Base-by-base conservation (phyloP, 176 grass and related monocot species). In the Rhynchospora pubera region DNA sequence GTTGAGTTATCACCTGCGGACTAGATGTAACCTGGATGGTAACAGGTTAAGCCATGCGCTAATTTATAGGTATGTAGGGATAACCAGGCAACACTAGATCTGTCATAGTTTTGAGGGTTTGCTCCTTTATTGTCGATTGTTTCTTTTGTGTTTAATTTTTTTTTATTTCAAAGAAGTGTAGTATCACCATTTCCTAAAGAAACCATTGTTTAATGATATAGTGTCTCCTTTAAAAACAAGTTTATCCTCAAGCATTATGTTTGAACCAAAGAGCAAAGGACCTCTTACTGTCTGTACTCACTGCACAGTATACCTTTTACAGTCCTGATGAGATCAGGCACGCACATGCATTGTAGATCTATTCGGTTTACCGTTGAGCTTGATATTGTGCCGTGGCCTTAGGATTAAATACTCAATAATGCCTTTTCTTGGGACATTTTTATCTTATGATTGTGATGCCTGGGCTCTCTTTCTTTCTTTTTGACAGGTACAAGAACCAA, bases 401-500 rank as follows among this genome's bases (percentile, higher is more conserved):
- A 42, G 14, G 13, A 43, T 69, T 26, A 57, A 63, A 12, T 28
- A 64, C 62, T 64, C 4, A 6, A 48, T 23, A 22, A 48, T 46
- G 46, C 42, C 43, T 21, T 48, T 42, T 47, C 10, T 47, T 23
- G 67, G 67, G 43, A 18, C n/a, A 51, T 73, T 19, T 72, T 48
- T 48, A 7, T 69, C 5, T 51, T 79, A 61, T 34, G 19, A 10
- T 42, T 44, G 77, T 42, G 32, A 44, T 43, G 10, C 22, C 59
- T 73, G 78, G 81, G 10, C 83, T 64, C 73, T 84, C 34, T 62
- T 88, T 47, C 60, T 77, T 69, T 55, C 52, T 50, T 84, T 92
- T 87, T 82, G 42, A 85, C 74, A 95, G 92, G 91, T 86, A 53
- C 91, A 87, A 85, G 96, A 93, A 87, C 86, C 89, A 66, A 99